Percentiles rank a stretch among this genome's conserved stretches.
phyloP scores from a whole-genome alignment of 2,329 filamentous ascomycete genomes.

The Aspergillus hortae region DNA sequence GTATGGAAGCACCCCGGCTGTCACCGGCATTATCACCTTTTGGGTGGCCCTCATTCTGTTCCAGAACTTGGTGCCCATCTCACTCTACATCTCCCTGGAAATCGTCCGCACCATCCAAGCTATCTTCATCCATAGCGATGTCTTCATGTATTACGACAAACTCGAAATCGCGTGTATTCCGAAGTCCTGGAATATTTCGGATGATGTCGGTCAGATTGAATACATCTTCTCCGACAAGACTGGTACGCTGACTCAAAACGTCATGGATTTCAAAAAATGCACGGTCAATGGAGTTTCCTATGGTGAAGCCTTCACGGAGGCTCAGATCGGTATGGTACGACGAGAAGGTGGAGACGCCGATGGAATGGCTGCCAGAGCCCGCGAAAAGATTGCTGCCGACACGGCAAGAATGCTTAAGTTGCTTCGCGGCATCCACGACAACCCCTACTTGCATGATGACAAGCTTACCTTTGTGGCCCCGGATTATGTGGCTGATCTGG shows the following conservation, averaged over 20 bases:
- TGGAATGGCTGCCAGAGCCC: conserved; percentile 68
- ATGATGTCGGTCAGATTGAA: conserved; percentile 95
- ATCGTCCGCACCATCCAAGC: conserved; percentile 91
- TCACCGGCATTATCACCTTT: conserved; percentile 94
- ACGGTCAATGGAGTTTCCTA: conserved; percentile 96
- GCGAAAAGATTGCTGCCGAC: conserved; percentile 73
- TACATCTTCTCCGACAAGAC: conserved; percentile 99
- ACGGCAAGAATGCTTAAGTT: conserved; percentile 67
- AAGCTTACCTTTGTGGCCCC: conserved; percentile 89
- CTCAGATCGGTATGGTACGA: conserved; percentile 93
- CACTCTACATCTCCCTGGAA: conserved; percentile 94
- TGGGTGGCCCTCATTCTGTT: conserved; percentile 93
- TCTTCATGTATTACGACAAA: conserved; percentile 94
- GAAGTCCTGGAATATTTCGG: conserved; percentile 98
- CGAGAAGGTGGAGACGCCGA: conserved; percentile 83
- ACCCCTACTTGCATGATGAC: conserved; percentile 86
- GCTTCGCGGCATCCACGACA: conserved; percentile 75
- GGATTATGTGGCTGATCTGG: conserved; percentile 79
- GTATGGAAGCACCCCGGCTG: conserved; percentile 67
- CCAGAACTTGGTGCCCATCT: conserved; percentile 98
- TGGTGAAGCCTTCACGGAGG: conserved; percentile 96
- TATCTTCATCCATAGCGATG: conserved; percentile 95
- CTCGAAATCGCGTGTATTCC: conserved; percentile 94
- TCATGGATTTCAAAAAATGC: conserved; percentile 99
- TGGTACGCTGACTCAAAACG: conserved; percentile 83